phyloP scores from a whole-genome alignment of 768 basidiomycete species.

The Termitomyces sp. region DNA sequence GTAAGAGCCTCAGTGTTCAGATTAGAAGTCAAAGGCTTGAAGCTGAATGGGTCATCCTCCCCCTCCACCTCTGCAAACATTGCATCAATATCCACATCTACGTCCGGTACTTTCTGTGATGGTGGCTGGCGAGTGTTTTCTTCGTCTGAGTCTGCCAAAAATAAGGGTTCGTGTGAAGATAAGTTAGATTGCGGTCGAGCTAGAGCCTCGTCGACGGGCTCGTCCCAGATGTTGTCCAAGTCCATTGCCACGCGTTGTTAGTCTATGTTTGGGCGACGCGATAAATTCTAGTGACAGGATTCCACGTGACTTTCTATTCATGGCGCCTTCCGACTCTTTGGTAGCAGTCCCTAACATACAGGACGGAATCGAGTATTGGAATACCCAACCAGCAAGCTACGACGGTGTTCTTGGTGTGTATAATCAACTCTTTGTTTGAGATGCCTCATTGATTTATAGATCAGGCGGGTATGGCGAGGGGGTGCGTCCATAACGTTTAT shows the following conservation, averaged over 20 bases:
- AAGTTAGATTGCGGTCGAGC: background rate
- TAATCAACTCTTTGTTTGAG: conserved; percentile 10
- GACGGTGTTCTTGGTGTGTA: conserved; percentile 82
- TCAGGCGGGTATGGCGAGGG: conserved; percentile 42
- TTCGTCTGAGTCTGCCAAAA: conserved; percentile 59
- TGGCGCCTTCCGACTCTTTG: conserved; percentile 8
- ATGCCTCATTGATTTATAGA: background rate
- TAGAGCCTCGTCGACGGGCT: conserved; percentile 33
- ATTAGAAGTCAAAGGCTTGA: conserved; percentile 44
- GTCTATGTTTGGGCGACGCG: conserved; percentile 31
- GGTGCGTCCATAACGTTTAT: conserved; percentile 34
- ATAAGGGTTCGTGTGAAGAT: conserved; percentile 40
- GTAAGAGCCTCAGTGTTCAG: conserved; percentile 52
- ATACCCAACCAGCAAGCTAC: conserved; percentile 70
- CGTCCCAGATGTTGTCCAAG: conserved; percentile 62
- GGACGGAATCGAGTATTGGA: conserved; percentile 87
- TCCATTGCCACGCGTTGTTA: conserved; percentile 43
- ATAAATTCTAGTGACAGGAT: conserved; percentile 1
- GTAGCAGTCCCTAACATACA: conserved; percentile 51
- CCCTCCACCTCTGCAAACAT: conserved; percentile 36
- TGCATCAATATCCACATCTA: conserved; percentile 48
- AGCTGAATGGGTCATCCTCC: conserved; percentile 32
- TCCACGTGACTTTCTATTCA: conserved; percentile 9
- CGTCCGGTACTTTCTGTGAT: conserved; percentile 36
- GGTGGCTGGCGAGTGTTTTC: conserved; percentile 26